phyloP scores from a whole-genome alignment of 352 stramenopile genomes.

The Globisporangium solare region DNA sequence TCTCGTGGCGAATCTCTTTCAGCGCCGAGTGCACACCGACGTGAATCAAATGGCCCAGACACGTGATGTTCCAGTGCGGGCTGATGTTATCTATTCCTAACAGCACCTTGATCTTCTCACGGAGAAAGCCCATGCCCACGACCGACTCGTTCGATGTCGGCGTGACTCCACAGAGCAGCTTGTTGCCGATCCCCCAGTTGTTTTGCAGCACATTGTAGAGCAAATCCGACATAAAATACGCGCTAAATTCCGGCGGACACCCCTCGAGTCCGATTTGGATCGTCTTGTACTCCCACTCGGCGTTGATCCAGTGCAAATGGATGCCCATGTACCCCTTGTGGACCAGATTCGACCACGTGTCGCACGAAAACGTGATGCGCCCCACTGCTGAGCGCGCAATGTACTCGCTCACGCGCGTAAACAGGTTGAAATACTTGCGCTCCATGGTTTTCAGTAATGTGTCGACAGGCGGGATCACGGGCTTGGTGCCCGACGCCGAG shows the following conservation, averaged over 20 bases:
- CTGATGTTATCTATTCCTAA: slow-evolving; percentile 75
- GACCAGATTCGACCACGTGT: slow-evolving; percentile 68
- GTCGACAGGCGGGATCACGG: slow-evolving; percentile 46
- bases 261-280: slow-evolving; percentile 73
- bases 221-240: slow-evolving; percentile 77
- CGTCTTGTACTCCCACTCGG: slow-evolving; percentile 82
- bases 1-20: slow-evolving; percentile 68
- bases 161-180: slow-evolving; percentile 67
- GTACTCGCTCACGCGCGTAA: slow-evolving; percentile 68
- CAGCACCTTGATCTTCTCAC: slow-evolving; percentile 75
- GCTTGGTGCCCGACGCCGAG: slow-evolving; percentile 37
- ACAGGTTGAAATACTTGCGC: slow-evolving; percentile 67
- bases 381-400: slow-evolving; percentile 66
- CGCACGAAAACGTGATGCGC: slow-evolving; percentile 72
- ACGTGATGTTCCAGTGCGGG: slow-evolving; percentile 71
- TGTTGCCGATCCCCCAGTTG: slow-evolving; percentile 70
- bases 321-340: slow-evolving; percentile 75
- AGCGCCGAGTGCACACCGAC: slow-evolving; percentile 53
- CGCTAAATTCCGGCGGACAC: slow-evolving; percentile 59
- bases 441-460: slow-evolving; percentile 63
- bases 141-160: slow-evolving; percentile 53
- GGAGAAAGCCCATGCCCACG: slow-evolving; percentile 70
- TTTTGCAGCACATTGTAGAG: slow-evolving; percentile 78
- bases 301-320: slow-evolving; percentile 80
- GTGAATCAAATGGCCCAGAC: slow-evolving; percentile 70